Base-by-base conservation (phyloP, 2,329 filamentous ascomycete genomes). In the Emericellopsis atlantica region DNA sequence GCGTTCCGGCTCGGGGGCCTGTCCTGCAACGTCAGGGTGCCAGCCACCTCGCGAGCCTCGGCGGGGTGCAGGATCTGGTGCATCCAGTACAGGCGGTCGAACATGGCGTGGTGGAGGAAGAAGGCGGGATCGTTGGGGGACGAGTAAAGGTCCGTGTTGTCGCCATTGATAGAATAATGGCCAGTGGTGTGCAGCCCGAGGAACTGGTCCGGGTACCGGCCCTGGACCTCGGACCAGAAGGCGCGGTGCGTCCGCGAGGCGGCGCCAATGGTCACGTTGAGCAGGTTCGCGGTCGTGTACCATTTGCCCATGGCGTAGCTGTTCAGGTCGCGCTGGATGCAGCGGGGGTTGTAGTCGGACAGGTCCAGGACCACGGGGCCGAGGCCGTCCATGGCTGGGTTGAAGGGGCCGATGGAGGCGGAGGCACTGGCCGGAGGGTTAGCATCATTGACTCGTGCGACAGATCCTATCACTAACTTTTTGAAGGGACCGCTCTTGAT, bases 401-500 rank as follows among this genome's bases (percentile, higher is more conserved):
- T 32, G 11, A 54, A 44, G 6, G 57, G 56, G 4, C 57, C 57
- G 24, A 60, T 44, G 39, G 53, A 53, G 33, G 58, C 47, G 9
- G 44, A 49, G 43, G 47, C 44, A 21, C 18, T 21, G 18, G 18
- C 5, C 18, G 18, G 18, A 21, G 18, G 18, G 18, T 21, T 21
- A 21, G 18, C 5, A 21, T 21, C 18, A 21, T 5, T 21, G 18
- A 21, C 18, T 21, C 18, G 3, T 3, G 18, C 18, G 18, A 21
- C 18, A 21, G 18, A 5, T 21, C 18, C 18, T 21, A 21, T 21
- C 18, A 21, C 18, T 21, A 3, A 21, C 60, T 74, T 59, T 47
- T 59, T 64, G 56, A 76, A 74, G 0, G 71, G 71, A 0, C 72
- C 72, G 0, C 54, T 56, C 34, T 55, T 50, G 5, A 76, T 53